A percentile compares a stretch with the other conserved stretches of the same genome.
Evolutionary conservation across 108 stramenopile genomes (phyloP).

Genomic region (Pseudonitzschia pungens): DNA sequence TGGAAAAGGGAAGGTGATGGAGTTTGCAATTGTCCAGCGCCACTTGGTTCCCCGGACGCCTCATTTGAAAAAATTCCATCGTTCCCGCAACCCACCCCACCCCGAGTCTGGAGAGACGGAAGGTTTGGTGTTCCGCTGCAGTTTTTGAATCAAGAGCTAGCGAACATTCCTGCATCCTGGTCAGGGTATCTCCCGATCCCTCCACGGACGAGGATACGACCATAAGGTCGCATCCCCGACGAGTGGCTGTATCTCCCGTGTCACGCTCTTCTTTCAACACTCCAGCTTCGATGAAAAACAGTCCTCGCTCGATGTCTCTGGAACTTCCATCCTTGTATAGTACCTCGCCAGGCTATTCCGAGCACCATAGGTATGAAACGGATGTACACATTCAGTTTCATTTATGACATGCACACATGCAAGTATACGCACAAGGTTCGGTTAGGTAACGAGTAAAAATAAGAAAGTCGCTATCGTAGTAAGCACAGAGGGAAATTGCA

Average conservation of each 20-base stretch:
- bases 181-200: background rate
- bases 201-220: background rate
- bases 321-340: slow-evolving; percentile 37
- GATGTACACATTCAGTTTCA: background rate
- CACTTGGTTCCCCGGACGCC: slow-evolving; percentile 25
- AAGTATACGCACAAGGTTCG: background rate
- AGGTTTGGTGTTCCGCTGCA: slow-evolving; percentile 37
- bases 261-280: slow-evolving; percentile 36
- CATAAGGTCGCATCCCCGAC: background rate
- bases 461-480: no score
- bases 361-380: background rate
- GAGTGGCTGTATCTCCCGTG: slow-evolving; percentile 9
- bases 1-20: slow-evolving; percentile 55
- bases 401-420: background rate
- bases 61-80: slow-evolving; percentile 31
- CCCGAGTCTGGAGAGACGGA: slow-evolving; percentile 70
- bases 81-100: slow-evolving; percentile 63
- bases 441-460: background rate
- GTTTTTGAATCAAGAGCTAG: background rate
- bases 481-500: no score
- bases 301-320: slow-evolving; percentile 35
- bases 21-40: slow-evolving; percentile 56
- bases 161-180: slow-evolving; percentile 9
- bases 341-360: slow-evolving; percentile 31
- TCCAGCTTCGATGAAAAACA: slow-evolving; percentile 72